These are phyloP conservation scores for Comarum palustre DNA, from an alignment of 306 rosid species.

Conservation along the genomic window DNA sequence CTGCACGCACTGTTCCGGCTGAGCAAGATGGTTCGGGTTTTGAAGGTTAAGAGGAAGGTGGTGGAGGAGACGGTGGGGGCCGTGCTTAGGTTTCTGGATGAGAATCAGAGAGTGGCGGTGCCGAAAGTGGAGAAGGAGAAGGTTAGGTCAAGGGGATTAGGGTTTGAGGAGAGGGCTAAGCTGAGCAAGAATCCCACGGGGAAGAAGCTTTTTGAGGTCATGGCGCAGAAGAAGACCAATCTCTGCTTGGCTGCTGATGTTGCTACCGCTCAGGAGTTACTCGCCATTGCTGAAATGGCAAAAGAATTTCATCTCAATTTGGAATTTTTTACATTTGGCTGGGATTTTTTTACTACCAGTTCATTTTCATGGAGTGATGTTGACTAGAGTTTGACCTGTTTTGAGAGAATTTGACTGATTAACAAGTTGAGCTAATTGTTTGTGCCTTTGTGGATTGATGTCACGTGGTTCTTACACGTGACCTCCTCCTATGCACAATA, in stretches of 20 bases:
- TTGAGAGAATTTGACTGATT: background rate
- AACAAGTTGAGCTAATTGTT: background rate
- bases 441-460: background rate
- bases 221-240: slow-evolving; percentile 77
- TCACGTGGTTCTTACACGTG: background rate
- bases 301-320: background rate
- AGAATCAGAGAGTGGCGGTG: slow-evolving; percentile 68
- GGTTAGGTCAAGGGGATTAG: slow-evolving; percentile 42
- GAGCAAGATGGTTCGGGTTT: slow-evolving; percentile 72
- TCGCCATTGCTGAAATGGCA: slow-evolving; percentile 78
- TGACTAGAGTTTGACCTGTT: slow-evolving; percentile 1
- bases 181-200: slow-evolving; percentile 77
- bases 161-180: slow-evolving; percentile 64
- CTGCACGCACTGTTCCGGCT: slow-evolving; percentile 60
- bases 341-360: background rate
- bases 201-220: slow-evolving; percentile 72
- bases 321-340: background rate
- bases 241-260: slow-evolving; percentile 90
- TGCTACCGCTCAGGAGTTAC: slow-evolving; percentile 72
- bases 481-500: background rate
- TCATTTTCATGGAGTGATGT: background rate
- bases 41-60: slow-evolving; percentile 71
- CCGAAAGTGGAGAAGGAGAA: slow-evolving; percentile 28
- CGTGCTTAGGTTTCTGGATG: slow-evolving; percentile 63
- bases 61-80: slow-evolving; percentile 53